Evolutionary conservation across 768 basidiomycete genomes (phyloP).

Genomic region (Suillus lakei): DNA sequence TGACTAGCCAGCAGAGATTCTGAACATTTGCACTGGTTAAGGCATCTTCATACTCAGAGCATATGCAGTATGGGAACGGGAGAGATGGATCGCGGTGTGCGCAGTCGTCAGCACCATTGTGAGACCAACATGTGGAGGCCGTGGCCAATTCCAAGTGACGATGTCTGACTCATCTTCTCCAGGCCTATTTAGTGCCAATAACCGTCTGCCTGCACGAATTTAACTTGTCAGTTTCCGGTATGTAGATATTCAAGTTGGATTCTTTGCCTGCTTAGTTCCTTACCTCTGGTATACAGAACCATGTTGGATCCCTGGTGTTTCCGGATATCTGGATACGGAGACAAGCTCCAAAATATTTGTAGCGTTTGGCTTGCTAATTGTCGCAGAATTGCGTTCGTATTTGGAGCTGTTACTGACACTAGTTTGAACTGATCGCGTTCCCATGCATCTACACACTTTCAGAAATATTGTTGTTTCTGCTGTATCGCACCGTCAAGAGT

Average conservation of each 20-base stretch:
- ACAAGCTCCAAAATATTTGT: neutral
- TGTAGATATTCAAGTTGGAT: neutral
- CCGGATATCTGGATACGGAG: neutral
- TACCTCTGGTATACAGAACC: neutral
- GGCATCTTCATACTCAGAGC: slow-evolving; percentile 1
- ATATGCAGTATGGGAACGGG: neutral
- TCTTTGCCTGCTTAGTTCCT: neutral
- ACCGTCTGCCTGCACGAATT: neutral
- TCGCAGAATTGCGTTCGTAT: neutral
- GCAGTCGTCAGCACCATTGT: neutral
- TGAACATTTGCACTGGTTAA: neutral
- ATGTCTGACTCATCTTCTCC: neutral
- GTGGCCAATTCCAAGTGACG: neutral
- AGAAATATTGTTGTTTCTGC: neutral
- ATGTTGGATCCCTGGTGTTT: neutral
- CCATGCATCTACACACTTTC: neutral
- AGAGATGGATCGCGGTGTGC: neutral
- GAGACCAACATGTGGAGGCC: neutral
- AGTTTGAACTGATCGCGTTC: neutral
- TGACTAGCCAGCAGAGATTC: too few relatives aligned
- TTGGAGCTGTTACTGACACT: neutral
- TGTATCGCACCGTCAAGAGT: neutral
- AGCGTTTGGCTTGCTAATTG: neutral
- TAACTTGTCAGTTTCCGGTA: neutral
- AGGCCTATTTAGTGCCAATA: neutral